Conservation (phyloP, 2,329 filamentous ascomycete species). For the Akanthomyces dipterigenus region DNA sequence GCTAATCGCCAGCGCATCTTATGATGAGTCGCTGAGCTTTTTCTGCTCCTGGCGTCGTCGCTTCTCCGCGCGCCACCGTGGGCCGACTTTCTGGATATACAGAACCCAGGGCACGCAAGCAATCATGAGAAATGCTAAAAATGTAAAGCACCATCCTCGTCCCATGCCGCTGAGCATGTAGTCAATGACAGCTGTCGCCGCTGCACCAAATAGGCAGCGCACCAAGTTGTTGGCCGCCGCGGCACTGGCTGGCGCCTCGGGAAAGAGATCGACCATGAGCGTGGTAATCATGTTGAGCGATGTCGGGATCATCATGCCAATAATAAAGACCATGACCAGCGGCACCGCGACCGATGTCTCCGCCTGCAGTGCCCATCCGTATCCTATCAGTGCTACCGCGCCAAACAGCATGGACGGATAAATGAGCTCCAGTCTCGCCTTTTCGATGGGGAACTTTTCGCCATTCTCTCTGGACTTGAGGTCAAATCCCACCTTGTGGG, state of each 20-base stretch:
- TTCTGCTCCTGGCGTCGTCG: constrained; percentile 27
- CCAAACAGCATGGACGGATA: constrained; percentile 49
- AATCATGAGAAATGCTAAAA: constrained; percentile 46
- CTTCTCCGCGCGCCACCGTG: constrained; percentile 45
- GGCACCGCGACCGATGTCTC: constrained; percentile 47
- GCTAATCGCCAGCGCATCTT: not conserved
- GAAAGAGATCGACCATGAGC: constrained; percentile 57
- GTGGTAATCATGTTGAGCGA: constrained; percentile 59
- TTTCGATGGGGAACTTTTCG: constrained; percentile 47
- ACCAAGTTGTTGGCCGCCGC: constrained; percentile 59
- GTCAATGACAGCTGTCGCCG: constrained; percentile 52
- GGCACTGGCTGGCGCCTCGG: constrained; percentile 52
- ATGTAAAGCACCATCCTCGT: constrained; percentile 56
- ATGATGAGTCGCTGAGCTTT: not conserved
- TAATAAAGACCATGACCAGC: constrained; percentile 48
- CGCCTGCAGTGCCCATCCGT: constrained; percentile 50
- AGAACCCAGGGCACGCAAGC: constrained; percentile 42
- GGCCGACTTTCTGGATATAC: constrained; percentile 41
- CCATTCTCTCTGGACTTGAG: constrained; percentile 52
- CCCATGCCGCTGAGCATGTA: constrained; percentile 52
- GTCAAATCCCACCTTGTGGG: constrained; percentile 51
- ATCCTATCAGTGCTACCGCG: constrained; percentile 45
- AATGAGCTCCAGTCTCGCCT: constrained; percentile 46
- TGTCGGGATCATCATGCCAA: constrained; percentile 52
- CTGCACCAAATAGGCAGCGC: constrained; percentile 55